These are phyloP conservation scores for Datura wrightii DNA, from an alignment of 257 asterid species.

Conservation along the genomic window DNA sequence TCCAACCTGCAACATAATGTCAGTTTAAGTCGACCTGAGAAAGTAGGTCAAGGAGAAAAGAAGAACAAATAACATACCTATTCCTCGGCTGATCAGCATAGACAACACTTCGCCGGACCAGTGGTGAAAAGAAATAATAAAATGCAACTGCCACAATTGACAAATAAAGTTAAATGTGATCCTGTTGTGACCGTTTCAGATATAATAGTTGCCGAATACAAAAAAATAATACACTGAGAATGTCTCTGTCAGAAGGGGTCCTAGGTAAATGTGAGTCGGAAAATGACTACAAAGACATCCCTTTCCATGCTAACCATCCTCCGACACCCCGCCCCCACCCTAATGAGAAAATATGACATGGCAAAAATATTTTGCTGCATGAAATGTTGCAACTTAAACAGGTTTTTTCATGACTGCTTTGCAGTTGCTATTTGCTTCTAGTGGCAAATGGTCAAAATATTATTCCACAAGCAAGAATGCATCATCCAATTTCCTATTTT, in stretches of 20 bases:
- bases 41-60: slow-evolving; percentile 18
- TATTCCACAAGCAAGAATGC: slow-evolving; percentile 26
- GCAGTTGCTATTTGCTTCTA: not conserved
- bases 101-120: slow-evolving; percentile 78
- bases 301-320: not conserved
- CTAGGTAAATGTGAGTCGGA: not conserved
- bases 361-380: not conserved
- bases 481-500: not conserved
- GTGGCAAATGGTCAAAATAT: not conserved
- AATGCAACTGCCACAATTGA: slow-evolving; percentile 74
- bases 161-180: slow-evolving; percentile 31
- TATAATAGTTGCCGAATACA: not conserved
- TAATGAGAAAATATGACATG: not conserved
- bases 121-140: slow-evolving; percentile 78
- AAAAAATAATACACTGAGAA: not conserved
- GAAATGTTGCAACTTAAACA: slow-evolving; percentile 7
- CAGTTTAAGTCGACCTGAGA: not conserved
- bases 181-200: not conserved
- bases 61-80: slow-evolving; percentile 51
- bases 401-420: not conserved
- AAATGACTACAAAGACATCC: not conserved
- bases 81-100: slow-evolving; percentile 93
- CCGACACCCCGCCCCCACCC: not conserved
- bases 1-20: slow-evolving; percentile 67
- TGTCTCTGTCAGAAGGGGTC: not conserved